These are phyloP conservation scores for Pilatotrama ljubarskyi DNA, from an alignment of 768 basidiomycete genomes.

Conservation along the genomic window DNA sequence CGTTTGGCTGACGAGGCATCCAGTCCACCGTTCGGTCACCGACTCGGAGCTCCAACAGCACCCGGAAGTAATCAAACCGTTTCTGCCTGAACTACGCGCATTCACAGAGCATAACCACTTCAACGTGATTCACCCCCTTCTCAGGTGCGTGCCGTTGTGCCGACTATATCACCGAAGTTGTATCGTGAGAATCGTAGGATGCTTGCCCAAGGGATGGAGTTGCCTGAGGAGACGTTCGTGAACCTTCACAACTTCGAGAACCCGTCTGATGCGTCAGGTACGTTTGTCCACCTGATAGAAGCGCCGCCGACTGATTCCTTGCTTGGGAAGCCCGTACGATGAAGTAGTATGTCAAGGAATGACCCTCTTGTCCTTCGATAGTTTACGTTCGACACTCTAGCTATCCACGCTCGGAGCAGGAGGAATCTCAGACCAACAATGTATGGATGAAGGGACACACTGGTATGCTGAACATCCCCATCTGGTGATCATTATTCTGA, in stretches of 20 bases:
- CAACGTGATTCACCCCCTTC: slow-evolving; percentile 30
- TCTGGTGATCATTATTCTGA: not conserved
- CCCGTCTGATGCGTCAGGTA: slow-evolving; percentile 39
- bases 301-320: not conserved
- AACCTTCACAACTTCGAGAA: slow-evolving; percentile 40
- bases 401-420: slow-evolving; percentile 50
- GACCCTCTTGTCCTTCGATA: not conserved
- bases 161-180: too few relatives aligned
- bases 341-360: slow-evolving; percentile 44
- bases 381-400: slow-evolving; percentile 28
- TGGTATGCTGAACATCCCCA: slow-evolving; percentile 32
- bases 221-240: slow-evolving; percentile 46
- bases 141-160: slow-evolving; percentile 20
- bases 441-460: slow-evolving; percentile 65
- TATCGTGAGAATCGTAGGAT: too few relatives aligned
- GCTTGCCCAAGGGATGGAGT: slow-evolving; percentile 45
- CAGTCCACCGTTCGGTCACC: slow-evolving; percentile 37
- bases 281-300: not conserved
- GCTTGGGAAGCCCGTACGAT: slow-evolving; percentile 41
- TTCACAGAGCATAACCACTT: slow-evolving; percentile 33
- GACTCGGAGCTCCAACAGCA: slow-evolving; percentile 31
- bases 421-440: slow-evolving; percentile 50
- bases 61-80: slow-evolving; percentile 29
- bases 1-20: not conserved
- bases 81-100: slow-evolving; percentile 32